Base-by-base conservation (phyloP, 441 rosid genomes). In the Aquilaria agallochum region DNA sequence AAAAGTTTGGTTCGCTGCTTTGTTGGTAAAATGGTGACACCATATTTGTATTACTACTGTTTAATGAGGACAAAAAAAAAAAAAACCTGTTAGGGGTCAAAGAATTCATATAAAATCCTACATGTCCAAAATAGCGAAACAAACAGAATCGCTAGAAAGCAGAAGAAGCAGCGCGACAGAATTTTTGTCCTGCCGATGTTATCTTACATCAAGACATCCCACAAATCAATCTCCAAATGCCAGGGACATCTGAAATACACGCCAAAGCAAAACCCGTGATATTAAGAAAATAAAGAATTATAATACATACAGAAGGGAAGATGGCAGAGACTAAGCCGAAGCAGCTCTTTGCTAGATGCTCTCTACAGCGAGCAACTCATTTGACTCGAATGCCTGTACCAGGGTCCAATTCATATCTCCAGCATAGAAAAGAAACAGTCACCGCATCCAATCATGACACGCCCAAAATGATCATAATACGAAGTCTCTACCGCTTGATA, bases 251-350 rank as follows among this genome's bases (percentile, higher is more conserved):
- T 49, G 64, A 32, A 50, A 53, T 67, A 69, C 70, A 75, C 33
- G 75, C 66, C 52, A 56, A 72, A 62, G 63, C 65, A 66, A 60
- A 58, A 49, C 45, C 68, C 44, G 53, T 49, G 55, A 49, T 52
- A 68, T 34, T 15, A 73, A 64, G 48, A 64, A 62, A 72, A 69
- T 65, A 69, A 80, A 70, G 69, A 76, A 70, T 70, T 68, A 68
- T 70, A 68, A 68, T 79, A 85, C 81, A 76, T 80, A 76, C 85
- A 82, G 48, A 70, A 52, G 59, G 65, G 60, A 57, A 64, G 44
- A 31, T 57, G 55, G 66, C 31, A 15, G 58, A 50, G 51, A 45
- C 53, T 59, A 69, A 68, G 42, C 60, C 50, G 45, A 31, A 14
- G 51, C 57, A 65, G 67, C 61, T 65, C 57, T 52, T 61, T 20